Evolutionary conservation across 176 grass and related monocot genomes (phyloP).

Genomic region (Oryza longistaminata): DNA sequence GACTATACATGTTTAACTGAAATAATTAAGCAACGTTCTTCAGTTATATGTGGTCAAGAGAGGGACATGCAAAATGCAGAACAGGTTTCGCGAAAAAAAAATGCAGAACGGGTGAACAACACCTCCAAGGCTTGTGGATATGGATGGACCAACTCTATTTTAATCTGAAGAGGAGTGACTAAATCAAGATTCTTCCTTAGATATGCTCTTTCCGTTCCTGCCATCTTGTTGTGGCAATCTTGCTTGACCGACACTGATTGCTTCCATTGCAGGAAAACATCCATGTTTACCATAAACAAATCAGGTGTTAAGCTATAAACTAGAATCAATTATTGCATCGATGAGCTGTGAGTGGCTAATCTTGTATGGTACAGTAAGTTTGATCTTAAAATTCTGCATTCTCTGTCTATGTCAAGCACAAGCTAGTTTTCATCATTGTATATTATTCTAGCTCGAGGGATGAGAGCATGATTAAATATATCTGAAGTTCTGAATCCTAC

Average conservation of each 20-base stretch:
- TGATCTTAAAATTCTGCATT: not conserved
- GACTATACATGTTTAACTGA: not conserved
- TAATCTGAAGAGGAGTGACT: not conserved
- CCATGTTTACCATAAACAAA: conserved; percentile 32
- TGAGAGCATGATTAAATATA: not conserved
- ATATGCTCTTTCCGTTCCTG: conserved; percentile 37
- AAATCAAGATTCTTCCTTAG: conserved; percentile 32
- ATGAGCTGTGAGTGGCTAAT: conserved; percentile 28
- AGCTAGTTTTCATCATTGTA: not conserved
- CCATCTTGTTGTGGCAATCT: not conserved
- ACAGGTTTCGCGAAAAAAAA: too few species aligned
- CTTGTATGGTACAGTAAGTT: not conserved
- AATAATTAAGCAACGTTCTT: conserved; percentile 1
- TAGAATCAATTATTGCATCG: conserved; percentile 20
- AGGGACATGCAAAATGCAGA: not conserved
- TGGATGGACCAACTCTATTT: conserved; percentile 5
- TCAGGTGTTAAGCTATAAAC: conserved; percentile 7
- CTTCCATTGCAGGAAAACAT: conserved; percentile 34
- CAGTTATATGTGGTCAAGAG: not conserved
- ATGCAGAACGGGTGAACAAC: not conserved
- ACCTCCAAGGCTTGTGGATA: conserved; percentile 13
- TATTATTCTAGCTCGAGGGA: not conserved
- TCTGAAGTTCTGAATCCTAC: not conserved
- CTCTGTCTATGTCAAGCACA: conserved; percentile 1
- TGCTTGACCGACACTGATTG: conserved; percentile 20